phyloP scores from a whole-genome alignment of 2,329 filamentous ascomycete species.

The Rhexocercosporidium sp. region DNA sequence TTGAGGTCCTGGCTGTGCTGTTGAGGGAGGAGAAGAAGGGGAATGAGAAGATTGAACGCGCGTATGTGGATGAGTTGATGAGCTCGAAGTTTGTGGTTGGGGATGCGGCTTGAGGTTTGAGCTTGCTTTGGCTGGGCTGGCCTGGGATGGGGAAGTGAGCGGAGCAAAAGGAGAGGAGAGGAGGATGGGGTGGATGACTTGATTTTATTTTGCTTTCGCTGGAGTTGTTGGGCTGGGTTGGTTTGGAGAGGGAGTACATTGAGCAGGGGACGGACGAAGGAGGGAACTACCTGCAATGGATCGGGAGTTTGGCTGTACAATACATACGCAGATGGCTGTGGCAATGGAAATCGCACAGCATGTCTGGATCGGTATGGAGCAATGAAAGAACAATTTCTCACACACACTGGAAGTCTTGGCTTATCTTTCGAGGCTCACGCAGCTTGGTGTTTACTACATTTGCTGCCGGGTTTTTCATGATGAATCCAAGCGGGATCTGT shows the following conservation, averaged over 20 bases:
- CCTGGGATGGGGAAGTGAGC: too few species aligned
- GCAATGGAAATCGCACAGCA: background rate
- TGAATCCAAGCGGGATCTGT: too few species aligned
- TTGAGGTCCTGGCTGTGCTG: slow-evolving; percentile 88
- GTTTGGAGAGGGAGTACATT: background rate
- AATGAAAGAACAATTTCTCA: background rate
- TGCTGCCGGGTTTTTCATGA: too few species aligned
- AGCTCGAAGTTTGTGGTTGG: slow-evolving; percentile 50
- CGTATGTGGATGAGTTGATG: slow-evolving; percentile 75
- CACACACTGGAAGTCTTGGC: too few species aligned
- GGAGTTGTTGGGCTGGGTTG: slow-evolving; percentile 9
- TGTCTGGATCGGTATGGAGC: background rate
- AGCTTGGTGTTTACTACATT: too few species aligned
- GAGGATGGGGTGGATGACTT: background rate
- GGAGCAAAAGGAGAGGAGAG: background rate
- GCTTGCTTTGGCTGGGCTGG: too few species aligned
- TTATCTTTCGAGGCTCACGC: too few species aligned
- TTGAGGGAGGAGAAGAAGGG: slow-evolving; percentile 70
- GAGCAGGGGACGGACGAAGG: background rate
- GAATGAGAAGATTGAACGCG: slow-evolving; percentile 61
- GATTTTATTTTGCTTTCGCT: slow-evolving; percentile 8
- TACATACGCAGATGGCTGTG: background rate
- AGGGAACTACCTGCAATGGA: background rate
- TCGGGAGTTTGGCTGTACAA: slow-evolving; percentile 12
- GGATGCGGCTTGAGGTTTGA: slow-evolving; percentile 23